Conservation (phyloP, 306 rosid species). For the Mimosa bimucronata region DNA sequence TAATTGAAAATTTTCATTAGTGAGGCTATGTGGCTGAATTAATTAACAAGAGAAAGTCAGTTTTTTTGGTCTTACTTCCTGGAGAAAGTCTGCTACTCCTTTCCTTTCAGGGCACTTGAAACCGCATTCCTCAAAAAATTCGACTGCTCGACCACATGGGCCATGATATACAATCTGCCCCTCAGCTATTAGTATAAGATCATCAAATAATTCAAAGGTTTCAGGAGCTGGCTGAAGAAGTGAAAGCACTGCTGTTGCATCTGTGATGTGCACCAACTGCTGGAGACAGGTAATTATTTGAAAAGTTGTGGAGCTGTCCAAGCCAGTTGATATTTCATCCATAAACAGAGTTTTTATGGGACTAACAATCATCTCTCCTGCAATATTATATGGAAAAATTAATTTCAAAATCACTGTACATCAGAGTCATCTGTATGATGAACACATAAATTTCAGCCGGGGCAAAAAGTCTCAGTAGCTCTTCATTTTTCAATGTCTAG, state of each 20-base stretch:
- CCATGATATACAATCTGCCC: slow-evolving; percentile 82
- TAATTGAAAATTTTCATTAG: slow-evolving; percentile 36
- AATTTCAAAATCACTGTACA: background rate
- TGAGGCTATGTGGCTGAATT: slow-evolving; percentile 20
- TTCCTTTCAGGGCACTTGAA: slow-evolving; percentile 87
- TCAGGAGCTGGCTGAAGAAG: slow-evolving; percentile 93
- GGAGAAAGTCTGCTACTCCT: slow-evolving; percentile 90
- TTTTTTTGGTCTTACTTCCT: slow-evolving; percentile 57
- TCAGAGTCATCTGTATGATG: background rate
- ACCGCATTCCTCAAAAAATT: slow-evolving; percentile 74
- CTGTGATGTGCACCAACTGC: slow-evolving; percentile 72
- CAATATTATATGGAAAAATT: slow-evolving; percentile 26
- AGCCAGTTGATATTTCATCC: slow-evolving; percentile 91
- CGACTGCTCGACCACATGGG: slow-evolving; percentile 54
- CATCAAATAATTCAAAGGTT: slow-evolving; percentile 81
- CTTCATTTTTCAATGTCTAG: slow-evolving; percentile 27
- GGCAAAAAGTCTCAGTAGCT: slow-evolving; percentile 32
- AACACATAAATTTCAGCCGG: slow-evolving; percentile 23
- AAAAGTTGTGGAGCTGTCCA: slow-evolving; percentile 84
- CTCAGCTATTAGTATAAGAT: slow-evolving; percentile 76
- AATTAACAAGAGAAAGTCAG: slow-evolving; percentile 15
- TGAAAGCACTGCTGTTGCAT: slow-evolving; percentile 74
- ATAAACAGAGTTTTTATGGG: slow-evolving; percentile 75
- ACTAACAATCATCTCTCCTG: slow-evolving; percentile 91
- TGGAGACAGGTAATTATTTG: slow-evolving; percentile 79